Base-by-base conservation (phyloP, 768 basidiomycete species). In the Mycena leptocephala region DNA sequence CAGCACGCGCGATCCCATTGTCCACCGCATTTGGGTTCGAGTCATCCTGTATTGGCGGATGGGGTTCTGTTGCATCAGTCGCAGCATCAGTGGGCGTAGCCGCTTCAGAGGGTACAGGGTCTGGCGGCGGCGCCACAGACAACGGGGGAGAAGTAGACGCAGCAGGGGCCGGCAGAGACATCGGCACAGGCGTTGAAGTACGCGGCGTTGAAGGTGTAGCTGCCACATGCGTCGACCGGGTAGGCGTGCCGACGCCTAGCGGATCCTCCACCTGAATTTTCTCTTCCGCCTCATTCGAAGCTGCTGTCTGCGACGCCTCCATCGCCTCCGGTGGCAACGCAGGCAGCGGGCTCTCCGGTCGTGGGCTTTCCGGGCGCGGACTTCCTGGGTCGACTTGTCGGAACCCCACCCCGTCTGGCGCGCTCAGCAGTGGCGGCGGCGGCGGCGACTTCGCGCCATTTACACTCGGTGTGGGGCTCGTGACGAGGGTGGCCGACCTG, bases 291-390 rank as follows among this genome's bases (percentile, higher is more conserved):
- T 32, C 33, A 43, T 70, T 64, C 39, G 64, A 37, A 58, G 74
- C 24, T 33, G 28, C 41, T 11, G 68, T 39, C 56, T 62, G 26
- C 55, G 46, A 72, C 39, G 55, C 41, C 16, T 51, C 62, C 26
- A 48, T 37, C 48, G 76, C 73, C 46, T 78, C 77, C 37, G 74
- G 74, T 32, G 79, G 79, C 22, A 77, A 62, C 48, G 76, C 74
- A 70, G 79, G 79, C 51, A 79, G 58, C 26, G 79, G 79, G 59
- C 79, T 79, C 64, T 79, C 79, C 20, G 74, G 70, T 11, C 69
- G 75, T 33, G 75, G 75, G 43, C 65, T 74, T 43, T 72, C 65
- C 16, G 68, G 55, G 2, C 75, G 74, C 35, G 76, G 76, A 61
- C 63, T 72, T 33, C 64, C 58, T 26, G 74, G 69, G 69, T 76